A percentile compares a stretch with the other conserved stretches of the same genome.
phyloP scores from a whole-genome alignment of 495 filamentous ascomycete genomes.

The Trichocladium uniseriatum region DNA sequence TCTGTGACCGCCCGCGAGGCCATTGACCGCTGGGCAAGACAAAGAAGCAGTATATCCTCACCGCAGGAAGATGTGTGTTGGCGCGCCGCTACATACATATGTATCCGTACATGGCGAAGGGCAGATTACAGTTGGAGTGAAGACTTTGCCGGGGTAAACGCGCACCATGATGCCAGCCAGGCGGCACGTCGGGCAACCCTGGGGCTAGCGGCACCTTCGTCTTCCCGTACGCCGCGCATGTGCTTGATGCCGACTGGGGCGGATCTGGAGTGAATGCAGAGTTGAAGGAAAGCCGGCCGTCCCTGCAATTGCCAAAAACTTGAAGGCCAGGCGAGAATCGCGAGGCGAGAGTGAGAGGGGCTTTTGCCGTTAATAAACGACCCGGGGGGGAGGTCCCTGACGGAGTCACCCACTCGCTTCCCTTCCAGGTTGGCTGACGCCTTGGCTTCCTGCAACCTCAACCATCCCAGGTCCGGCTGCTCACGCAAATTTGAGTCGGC shows the following conservation, averaged over 20 bases:
- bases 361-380: neutral
- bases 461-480: too few species aligned
- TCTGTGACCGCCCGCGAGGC: neutral
- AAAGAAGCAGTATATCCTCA: neutral
- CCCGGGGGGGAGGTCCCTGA: too few species aligned
- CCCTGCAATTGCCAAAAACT: too few species aligned
- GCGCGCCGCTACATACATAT: neutral
- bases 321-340: too few species aligned
- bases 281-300: too few species aligned
- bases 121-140: neutral
- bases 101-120: neutral
- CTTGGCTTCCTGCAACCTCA: constrained; percentile 1
- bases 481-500: too few species aligned
- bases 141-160: neutral
- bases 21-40: neutral
- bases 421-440: constrained; percentile 8
- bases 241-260: neutral
- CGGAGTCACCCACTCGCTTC: too few species aligned
- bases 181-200: neutral
- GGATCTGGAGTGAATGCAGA: too few species aligned
- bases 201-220: neutral
- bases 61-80: neutral
- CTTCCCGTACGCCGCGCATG: neutral
- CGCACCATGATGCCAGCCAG: neutral
- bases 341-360: neutral